Base-by-base conservation (phyloP, 1,284 basidiomycete species). In the Leucoagaricus sp. region DNA sequence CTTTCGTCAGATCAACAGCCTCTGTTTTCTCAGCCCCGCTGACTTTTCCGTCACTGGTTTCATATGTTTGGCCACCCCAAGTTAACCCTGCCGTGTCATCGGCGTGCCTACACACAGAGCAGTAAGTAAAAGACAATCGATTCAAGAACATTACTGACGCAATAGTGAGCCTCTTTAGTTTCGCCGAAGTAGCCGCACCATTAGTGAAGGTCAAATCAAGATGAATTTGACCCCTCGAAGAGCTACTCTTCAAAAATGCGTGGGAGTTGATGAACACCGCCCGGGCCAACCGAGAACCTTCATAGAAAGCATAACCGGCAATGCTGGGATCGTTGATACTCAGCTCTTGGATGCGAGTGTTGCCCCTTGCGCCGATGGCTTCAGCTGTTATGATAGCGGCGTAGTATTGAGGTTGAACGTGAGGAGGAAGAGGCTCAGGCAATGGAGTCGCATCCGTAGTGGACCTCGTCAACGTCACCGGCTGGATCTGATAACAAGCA, bases 51-150 rank as follows among this genome's bases (percentile, higher is more conserved):
- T 83, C 72, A 31, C 61, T 47, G 0, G 84, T 87, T 66, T 87
- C 86, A 57, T 82, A 88, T 2, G 78, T 82, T 67, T 85, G 84
- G 2, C 85, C 85, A 49, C 78, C 86, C 84, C 84, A 87, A 0
- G 75, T 83, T 53, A 87, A 53, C 31, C 81, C 81, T 41, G 72
- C 69, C 1, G 73, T 75, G 60, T 83, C 83, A 61, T 86, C 82
- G 15, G 84, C 83, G 61, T 81, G 76, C 29, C 83, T 80, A 38
- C n/a, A 52, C 40, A 38, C 19, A 26, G 58, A 36, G 3, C 1
- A 25, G 25, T 44, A n/a, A 19, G 26, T 12, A 40, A n/a, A 33
- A 53, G 28, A n/a, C n/a, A n/a, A n/a, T n/a, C n/a, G n/a, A n/a
- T n/a, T n/a, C n/a, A n/a, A n/a, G 2, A 44, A n/a, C 17, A 26